Base-by-base conservation (phyloP, 2,329 filamentous ascomycete species). In the Phyllosticta paracitricarpa region DNA sequence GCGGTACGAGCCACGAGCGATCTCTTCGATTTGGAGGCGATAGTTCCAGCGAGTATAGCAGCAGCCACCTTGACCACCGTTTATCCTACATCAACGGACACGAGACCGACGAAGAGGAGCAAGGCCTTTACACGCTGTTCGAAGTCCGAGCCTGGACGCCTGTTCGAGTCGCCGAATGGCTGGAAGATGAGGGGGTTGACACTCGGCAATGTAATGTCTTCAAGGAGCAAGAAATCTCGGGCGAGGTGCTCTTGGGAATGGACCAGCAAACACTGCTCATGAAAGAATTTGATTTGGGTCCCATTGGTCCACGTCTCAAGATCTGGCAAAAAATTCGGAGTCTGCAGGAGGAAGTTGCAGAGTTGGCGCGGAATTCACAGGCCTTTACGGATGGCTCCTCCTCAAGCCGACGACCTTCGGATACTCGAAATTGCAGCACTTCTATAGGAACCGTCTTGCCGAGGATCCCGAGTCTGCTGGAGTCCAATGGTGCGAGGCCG, bases 251-350 rank as follows among this genome's bases (percentile, higher is more conserved):
- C 51, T 77, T 99, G 58, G 90, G 89, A 59, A 96, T 97, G 90
- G 91, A 97, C 68, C 93, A 97, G 76, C 89, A 90, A 62, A 95
- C 94, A 51, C 81, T 97, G 17, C 96, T 97, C 72, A 87, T 97
- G 78, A 96, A 96, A 71, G 92, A 94, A 55, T 96, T 97, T 68
- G 90, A 97, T 67, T 81, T 97, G 66, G 93, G 93, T 19, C 90
- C 92, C 2, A 92, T 97, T 67, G 93, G 93, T 8, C 84, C 90
- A 62, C 84, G 93, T 64, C 77, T 97, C 64, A 95, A 95, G 73
- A 96, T 92, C 2, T 97, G 93, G 93, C 91, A 97, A 75, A 96
- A 94, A 75, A 92, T 97, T 73, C 96, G 96, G 74, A 80, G 85
- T 3, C 81, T 97, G 65, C 93, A 97, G 71, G 89, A 96, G 69